These are phyloP conservation scores for Myxozyma neotropica DNA, from an alignment of 805 yeast genomes.

Conservation along the genomic window DNA sequence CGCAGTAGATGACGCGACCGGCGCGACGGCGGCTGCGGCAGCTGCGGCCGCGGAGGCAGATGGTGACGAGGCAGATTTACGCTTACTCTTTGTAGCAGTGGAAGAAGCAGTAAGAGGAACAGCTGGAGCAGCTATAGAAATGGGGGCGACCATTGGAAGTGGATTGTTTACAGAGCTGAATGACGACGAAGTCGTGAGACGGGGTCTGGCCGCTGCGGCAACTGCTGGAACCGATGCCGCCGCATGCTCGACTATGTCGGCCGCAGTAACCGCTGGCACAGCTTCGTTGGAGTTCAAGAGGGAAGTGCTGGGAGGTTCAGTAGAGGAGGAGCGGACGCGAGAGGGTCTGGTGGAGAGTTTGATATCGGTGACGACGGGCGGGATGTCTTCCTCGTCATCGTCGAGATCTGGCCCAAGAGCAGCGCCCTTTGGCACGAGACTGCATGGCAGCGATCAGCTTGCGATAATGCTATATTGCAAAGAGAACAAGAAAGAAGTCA, in stretches of 20 bases:
- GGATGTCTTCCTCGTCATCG: constrained; percentile 2
- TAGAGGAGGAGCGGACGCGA: no score
- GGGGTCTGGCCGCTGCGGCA: neutral
- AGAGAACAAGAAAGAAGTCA: neutral
- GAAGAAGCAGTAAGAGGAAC: neutral
- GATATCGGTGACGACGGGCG: neutral
- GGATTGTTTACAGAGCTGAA: neutral
- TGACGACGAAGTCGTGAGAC: neutral
- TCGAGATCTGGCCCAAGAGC: neutral
- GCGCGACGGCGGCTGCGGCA: constrained; percentile 30
- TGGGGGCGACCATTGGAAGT: neutral
- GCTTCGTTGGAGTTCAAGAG: neutral
- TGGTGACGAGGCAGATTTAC: neutral
- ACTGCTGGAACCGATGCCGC: neutral
- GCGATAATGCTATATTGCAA: no score
- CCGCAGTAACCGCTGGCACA: neutral
- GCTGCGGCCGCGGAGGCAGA: constrained; percentile 28
- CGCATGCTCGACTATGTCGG: neutral
- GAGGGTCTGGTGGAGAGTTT: no score
- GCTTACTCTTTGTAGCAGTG: neutral
- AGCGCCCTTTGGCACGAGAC: constrained; percentile 18
- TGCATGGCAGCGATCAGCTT: no score
- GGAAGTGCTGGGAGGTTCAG: no score
- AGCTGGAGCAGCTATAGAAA: neutral
- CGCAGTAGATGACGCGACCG: constrained; percentile 28